These are phyloP conservation scores for Podila clonocystis DNA, from an alignment of 192 early-diverging fungal genomes.

Conservation along the genomic window DNA sequence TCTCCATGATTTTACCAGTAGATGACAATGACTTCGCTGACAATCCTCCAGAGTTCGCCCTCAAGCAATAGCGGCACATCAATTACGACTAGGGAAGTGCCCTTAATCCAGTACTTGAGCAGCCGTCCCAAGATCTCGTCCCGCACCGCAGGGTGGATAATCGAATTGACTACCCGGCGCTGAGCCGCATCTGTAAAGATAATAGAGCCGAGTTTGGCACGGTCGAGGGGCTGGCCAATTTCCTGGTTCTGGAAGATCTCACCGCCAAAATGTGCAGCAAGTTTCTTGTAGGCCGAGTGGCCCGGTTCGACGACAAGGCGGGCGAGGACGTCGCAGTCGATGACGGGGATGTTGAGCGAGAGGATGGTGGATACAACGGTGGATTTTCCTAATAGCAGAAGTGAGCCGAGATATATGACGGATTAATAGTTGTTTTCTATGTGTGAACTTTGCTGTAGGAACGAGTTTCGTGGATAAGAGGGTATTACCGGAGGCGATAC, in stretches of 20 bases:
- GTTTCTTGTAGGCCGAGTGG: conserved; percentile 71
- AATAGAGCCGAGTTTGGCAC: conserved; percentile 79
- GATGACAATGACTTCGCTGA: conserved; percentile 80
- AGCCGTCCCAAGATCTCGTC: conserved; percentile 81
- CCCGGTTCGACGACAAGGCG: conserved; percentile 86
- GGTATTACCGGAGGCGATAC: conserved; percentile 82
- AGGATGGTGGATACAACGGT: conserved; percentile 79
- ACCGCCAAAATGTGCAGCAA: conserved; percentile 82
- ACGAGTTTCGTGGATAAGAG: neutral
- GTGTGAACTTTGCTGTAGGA: neutral
- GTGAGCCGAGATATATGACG: neutral
- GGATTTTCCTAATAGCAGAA: conserved; percentile 74
- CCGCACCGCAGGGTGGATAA: conserved; percentile 90
- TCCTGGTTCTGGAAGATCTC: conserved; percentile 61
- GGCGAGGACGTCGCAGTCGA: conserved; percentile 94
- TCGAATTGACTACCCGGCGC: conserved; percentile 78
- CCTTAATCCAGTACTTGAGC: conserved; percentile 74
- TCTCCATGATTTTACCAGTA: conserved; percentile 65
- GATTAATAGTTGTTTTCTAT: too few relatives aligned
- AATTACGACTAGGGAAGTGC: conserved; percentile 77
- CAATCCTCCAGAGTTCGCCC: conserved; percentile 76
- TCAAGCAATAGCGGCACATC: conserved; percentile 97
- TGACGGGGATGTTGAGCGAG: conserved; percentile 71
- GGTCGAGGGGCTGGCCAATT: conserved; percentile 67
- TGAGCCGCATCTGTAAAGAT: conserved; percentile 81